Evolutionary conservation across 805 yeast genomes (phyloP).

Genomic region (Metschnikowia drakensbergensis): DNA sequence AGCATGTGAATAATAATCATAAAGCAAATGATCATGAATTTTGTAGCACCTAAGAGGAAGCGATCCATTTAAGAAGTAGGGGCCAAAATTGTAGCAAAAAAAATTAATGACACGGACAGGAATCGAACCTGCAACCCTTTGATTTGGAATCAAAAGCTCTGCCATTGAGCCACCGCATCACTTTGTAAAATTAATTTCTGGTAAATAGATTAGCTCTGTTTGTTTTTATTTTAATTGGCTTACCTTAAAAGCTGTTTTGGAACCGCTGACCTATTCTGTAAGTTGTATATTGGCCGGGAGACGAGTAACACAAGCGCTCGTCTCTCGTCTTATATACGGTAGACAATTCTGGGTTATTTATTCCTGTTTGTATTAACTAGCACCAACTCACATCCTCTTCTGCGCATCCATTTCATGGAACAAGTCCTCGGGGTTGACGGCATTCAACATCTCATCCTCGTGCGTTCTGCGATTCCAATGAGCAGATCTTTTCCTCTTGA

Average conservation of each 20-base stretch:
- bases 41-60: no score
- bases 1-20: no score
- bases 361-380: conserved; percentile 10
- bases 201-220: no score
- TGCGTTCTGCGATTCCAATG: conserved; percentile 33
- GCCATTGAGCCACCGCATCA: conserved; percentile 25
- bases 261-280: no score
- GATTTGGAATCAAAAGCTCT: conserved; percentile 25
- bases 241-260: no score
- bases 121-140: conserved; percentile 25
- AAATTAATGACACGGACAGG: conserved; percentile 22
- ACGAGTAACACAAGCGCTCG: no score
- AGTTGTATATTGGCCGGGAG: no score
- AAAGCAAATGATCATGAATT: no score
- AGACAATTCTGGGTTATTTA: no score
- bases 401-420: conserved; percentile 45
- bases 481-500: conserved; percentile 24
- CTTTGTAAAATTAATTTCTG: not conserved
- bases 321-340: no score
- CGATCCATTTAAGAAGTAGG: no score
- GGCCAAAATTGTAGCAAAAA: not conserved
- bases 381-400: conserved; percentile 18
- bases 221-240: no score
- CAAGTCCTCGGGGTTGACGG: conserved; percentile 42
- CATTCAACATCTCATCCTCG: conserved; percentile 43